Evolutionary conservation across 768 basidiomycete genomes (phyloP).

Genomic region (Lentinus brumalis): DNA sequence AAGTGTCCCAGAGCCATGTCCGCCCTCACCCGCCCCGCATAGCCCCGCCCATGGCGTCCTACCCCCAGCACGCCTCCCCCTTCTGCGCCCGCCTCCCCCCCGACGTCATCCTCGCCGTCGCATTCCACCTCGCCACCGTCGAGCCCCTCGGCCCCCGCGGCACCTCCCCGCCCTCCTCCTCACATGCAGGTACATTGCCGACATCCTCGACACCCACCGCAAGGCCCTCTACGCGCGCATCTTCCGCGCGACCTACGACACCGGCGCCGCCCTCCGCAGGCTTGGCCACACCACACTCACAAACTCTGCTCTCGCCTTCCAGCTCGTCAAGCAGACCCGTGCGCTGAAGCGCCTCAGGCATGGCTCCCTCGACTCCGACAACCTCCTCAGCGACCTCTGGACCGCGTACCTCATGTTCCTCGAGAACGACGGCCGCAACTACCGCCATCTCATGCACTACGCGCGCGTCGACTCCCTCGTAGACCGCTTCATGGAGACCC

Average conservation of each 20-base stretch:
- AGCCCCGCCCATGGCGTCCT: constrained; percentile 14
- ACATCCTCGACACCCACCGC: constrained; percentile 35
- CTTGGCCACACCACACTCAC: constrained; percentile 43
- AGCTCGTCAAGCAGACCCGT: constrained; percentile 41
- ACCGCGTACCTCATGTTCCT: constrained; percentile 55
- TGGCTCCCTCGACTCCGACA: constrained; percentile 30
- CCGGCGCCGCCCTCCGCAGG: constrained; percentile 51
- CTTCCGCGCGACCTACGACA: constrained; percentile 60
- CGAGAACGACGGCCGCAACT: constrained; percentile 72
- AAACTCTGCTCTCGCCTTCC: constrained; percentile 38
- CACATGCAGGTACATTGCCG: constrained; percentile 43
- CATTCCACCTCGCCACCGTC: constrained; percentile 45
- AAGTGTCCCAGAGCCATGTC: constrained; percentile 12
- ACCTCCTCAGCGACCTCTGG: constrained; percentile 44
- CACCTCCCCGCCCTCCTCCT: constrained; percentile 51
- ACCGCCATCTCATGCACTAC: constrained; percentile 49
- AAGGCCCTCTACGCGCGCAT: constrained; percentile 53
- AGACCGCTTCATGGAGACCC: constrained; percentile 44
- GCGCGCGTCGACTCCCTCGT: constrained; percentile 53
- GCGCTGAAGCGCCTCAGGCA: constrained; percentile 35
- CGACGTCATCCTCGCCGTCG: constrained; percentile 54
- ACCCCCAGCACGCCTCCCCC: constrained; percentile 19
- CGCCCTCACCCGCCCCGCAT: constrained; percentile 13
- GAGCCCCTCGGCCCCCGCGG: constrained; percentile 46
- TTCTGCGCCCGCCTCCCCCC: constrained; percentile 38